A percentile compares a stretch with the other conserved stretches of the same genome.
Evolutionary conservation across 768 basidiomycete species (phyloP).

Genomic region (Amanita rubescens): DNA sequence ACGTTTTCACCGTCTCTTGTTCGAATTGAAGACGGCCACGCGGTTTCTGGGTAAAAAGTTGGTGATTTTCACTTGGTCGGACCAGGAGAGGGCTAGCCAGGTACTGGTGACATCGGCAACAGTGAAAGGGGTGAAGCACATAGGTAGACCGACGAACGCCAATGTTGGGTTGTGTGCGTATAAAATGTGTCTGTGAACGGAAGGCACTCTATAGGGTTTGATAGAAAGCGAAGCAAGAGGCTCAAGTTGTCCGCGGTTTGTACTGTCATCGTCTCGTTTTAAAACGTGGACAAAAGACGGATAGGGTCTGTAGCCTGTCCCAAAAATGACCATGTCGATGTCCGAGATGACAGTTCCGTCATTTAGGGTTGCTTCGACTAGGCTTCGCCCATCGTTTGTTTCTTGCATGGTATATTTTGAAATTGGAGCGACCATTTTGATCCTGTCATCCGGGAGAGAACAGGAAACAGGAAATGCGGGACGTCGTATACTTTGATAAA

Average conservation of each 20-base stretch:
- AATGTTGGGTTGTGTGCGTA: conserved; percentile 40
- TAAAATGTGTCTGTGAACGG: conserved; percentile 36
- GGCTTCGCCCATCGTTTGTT: conserved; percentile 12
- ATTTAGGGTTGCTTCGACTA: conserved; percentile 25
- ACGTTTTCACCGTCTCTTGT: conserved; percentile 14
- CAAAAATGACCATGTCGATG: conserved; percentile 37
- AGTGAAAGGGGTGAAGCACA: conserved; percentile 40
- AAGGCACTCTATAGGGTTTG: conserved; percentile 32
- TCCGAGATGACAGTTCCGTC: conserved; percentile 31
- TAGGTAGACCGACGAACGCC: conserved; percentile 36
- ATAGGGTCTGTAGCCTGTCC: conserved; percentile 39
- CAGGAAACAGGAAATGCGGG: conserved; percentile 30
- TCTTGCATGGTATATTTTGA: conserved; percentile 20
- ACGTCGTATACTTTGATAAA: conserved; percentile 40
- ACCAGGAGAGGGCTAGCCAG: conserved; percentile 40
- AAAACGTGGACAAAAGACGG: conserved; percentile 34
- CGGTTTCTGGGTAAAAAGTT: conserved; percentile 25
- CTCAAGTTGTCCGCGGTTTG: conserved; percentile 9
- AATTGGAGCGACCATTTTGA: conserved; percentile 36
- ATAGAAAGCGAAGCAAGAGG: conserved; percentile 22
- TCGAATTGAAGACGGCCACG: conserved; percentile 1
- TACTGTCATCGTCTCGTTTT: not conserved
- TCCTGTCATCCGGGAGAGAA: conserved; percentile 34
- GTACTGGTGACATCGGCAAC: conserved; percentile 43
- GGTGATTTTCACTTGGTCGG: conserved; percentile 5